These are phyloP conservation scores for Coniochaeta sp. DNA, from an alignment of 2,329 filamentous ascomycete genomes.

Conservation along the genomic window DNA sequence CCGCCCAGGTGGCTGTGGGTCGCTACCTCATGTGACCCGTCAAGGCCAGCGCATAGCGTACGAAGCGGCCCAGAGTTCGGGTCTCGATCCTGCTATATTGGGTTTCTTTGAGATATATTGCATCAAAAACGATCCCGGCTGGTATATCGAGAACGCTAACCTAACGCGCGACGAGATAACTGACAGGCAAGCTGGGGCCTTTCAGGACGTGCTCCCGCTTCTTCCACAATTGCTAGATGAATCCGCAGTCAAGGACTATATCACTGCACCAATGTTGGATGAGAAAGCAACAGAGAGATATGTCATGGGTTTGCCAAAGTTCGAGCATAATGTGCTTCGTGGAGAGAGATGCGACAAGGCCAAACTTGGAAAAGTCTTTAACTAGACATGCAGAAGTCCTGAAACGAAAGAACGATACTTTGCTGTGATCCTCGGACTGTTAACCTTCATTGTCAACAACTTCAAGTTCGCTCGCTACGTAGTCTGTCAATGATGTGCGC, in stretches of 20 bases:
- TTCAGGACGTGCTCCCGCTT: constrained; percentile 1
- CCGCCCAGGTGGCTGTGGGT: no score
- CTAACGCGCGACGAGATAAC: background rate
- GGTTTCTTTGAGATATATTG: constrained; percentile 1
- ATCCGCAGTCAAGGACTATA: background rate
- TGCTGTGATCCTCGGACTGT: no score
- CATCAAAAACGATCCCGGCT: background rate
- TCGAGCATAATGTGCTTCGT: no score
- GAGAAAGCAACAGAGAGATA: background rate
- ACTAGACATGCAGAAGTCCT: no score
- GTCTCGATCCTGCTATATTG: background rate
- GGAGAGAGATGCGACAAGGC: no score
- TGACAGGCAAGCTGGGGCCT: constrained; percentile 1
- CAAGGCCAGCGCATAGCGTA: constrained; percentile 2
- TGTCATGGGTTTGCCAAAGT: no score
- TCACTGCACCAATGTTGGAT: constrained; percentile 2
- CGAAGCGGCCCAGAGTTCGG: background rate
- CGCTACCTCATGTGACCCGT: no score
- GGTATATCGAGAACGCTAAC: constrained; percentile 1
- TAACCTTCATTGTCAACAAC: no score
- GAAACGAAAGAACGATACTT: no score
- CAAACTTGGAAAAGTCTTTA: no score
- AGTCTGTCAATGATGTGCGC: no score
- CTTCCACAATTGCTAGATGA: constrained; percentile 1
- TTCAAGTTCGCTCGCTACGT: no score